Conservation (phyloP, 2,329 filamentous ascomycete genomes). For the Eurotiales sp. region DNA sequence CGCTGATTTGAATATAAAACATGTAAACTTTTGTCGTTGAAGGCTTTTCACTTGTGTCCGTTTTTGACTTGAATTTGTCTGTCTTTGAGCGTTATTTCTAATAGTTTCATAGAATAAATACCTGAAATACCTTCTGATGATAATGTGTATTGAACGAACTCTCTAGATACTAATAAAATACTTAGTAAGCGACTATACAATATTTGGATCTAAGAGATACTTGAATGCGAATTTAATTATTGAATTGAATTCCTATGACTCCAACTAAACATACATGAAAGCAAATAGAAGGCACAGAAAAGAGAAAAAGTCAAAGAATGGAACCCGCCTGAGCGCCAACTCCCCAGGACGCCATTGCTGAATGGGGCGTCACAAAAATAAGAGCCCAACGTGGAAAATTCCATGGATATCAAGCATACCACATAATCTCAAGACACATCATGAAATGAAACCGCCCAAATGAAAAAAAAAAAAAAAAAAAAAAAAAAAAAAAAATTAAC, state of each 20-base stretch:
- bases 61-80: too few species aligned
- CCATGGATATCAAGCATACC: background rate
- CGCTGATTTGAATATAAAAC: background rate
- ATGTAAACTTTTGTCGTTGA: background rate
- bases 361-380: background rate
- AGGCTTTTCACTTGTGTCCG: background rate
- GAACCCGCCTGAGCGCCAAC: conserved; percentile 6
- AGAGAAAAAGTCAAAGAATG: conserved; percentile 14
- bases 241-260: background rate
- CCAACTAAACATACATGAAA: conserved; percentile 14
- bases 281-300: conserved; percentile 15
- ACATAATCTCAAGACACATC: background rate
- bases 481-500: background rate
- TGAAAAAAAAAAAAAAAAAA: background rate
- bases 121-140: too few species aligned
- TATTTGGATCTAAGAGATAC: too few species aligned
- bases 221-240: too few species aligned
- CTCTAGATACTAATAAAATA: too few species aligned
- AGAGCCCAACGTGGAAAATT: background rate
- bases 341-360: conserved; percentile 9
- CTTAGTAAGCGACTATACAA: too few species aligned
- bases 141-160: too few species aligned
- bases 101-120: too few species aligned
- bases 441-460: conserved; percentile 1
- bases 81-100: too few species aligned